Conservation (phyloP, 139 green algal species). For the Chlamydomonas sp. region DNA sequence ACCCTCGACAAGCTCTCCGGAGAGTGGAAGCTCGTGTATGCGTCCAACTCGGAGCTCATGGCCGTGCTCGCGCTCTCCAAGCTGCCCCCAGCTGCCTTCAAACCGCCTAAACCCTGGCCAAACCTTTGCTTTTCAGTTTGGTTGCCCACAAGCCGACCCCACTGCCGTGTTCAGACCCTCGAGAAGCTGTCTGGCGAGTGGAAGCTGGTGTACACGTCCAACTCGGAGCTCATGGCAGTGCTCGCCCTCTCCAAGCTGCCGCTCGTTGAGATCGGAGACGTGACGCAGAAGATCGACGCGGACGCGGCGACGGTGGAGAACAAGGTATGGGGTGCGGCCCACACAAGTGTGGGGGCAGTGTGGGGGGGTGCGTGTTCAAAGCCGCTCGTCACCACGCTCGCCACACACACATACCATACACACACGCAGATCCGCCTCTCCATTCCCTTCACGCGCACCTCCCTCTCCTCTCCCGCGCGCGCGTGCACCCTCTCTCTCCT, state of each 20-base stretch:
- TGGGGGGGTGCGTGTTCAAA: neutral
- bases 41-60: conserved; percentile 73
- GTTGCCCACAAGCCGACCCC: too few relatives aligned
- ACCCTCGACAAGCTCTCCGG: conserved; percentile 46
- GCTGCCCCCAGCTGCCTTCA: conserved; percentile 44
- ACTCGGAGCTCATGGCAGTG: conserved; percentile 71
- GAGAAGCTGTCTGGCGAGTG: conserved; percentile 63
- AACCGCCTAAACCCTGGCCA: too few relatives aligned
- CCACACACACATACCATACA: too few relatives aligned
- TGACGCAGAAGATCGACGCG: conserved; percentile 76
- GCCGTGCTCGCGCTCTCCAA: conserved; percentile 60
- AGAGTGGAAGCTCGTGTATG: conserved; percentile 84
- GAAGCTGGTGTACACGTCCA: conserved; percentile 86
- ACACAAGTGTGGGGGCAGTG: neutral
- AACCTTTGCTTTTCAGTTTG: too few relatives aligned
- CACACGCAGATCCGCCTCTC: conserved; percentile 26
- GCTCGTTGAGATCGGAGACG: conserved; percentile 71
- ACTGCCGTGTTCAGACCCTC: conserved; percentile 15
- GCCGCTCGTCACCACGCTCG: too few relatives aligned
- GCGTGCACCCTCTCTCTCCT: too few relatives aligned
- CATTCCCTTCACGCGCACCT: conserved; percentile 46
- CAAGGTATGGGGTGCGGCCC: conserved; percentile 29
- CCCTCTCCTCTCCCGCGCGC: too few relatives aligned
- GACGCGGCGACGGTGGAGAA: conserved; percentile 65
- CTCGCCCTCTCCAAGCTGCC: conserved; percentile 72